These are phyloP conservation scores for Citropsis articulata DNA, from an alignment of 345 rosid species.

Conservation along the genomic window DNA sequence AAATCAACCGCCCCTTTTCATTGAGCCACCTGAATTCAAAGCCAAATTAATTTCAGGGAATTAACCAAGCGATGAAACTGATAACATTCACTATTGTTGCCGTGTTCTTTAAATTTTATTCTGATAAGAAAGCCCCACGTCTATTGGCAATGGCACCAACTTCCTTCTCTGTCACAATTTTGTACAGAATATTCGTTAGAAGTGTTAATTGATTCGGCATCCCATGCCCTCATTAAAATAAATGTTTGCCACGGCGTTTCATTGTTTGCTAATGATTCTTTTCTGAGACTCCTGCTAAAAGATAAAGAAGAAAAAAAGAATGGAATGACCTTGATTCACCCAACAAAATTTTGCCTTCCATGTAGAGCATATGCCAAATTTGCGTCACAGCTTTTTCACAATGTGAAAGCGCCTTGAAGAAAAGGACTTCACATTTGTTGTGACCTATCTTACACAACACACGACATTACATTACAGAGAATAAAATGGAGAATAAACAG, in stretches of 20 bases:
- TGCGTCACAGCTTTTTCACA: slow-evolving; percentile 11
- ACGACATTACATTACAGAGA: background rate
- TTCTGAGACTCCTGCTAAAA: background rate
- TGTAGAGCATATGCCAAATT: slow-evolving; percentile 15
- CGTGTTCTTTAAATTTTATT: background rate
- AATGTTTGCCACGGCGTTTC: background rate
- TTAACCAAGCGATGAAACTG: background rate
- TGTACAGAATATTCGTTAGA: background rate
- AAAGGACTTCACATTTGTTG: slow-evolving; percentile 25
- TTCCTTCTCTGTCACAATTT: background rate
- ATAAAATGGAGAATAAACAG: background rate
- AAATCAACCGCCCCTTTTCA: background rate
- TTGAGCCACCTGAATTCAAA: background rate
- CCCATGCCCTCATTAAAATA: no score
- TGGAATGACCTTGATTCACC: background rate
- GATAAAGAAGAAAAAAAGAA: background rate
- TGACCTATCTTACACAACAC: slow-evolving; percentile 4
- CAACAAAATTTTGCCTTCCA: background rate
- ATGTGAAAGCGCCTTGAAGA: slow-evolving; percentile 22
- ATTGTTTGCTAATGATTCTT: background rate
- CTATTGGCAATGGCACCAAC: background rate
- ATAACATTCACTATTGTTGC: background rate
- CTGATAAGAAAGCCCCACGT: background rate
- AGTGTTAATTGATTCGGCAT: background rate
- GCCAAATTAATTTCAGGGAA: background rate